A percentile compares a stretch with the other conserved stretches of the same genome.
Evolutionary conservation across 2,329 filamentous ascomycete species (phyloP).

Genomic region (Phyllosticta citribraziliensis): DNA sequence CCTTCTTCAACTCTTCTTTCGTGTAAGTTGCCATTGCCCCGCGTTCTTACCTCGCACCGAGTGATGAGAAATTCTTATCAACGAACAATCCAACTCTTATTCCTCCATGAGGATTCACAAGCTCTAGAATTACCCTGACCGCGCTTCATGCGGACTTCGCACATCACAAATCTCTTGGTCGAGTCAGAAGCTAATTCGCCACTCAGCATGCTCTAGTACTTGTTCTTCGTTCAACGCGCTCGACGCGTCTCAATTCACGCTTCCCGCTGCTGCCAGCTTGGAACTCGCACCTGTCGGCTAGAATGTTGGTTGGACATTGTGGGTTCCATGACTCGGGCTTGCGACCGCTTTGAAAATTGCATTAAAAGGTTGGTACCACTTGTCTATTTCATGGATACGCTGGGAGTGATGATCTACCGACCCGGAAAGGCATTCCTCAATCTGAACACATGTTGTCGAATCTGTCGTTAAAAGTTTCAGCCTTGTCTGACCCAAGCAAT

Average conservation of each 20-base stretch:
- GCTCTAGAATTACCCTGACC: constrained; percentile 51
- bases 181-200: neutral
- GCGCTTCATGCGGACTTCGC: constrained; percentile 14
- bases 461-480: constrained; percentile 55
- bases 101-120: constrained; percentile 40
- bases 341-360: neutral
- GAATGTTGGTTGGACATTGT: neutral
- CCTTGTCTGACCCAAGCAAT: constrained; percentile 50
- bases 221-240: neutral
- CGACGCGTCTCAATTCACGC: neutral
- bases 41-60: neutral
- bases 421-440: constrained; percentile 61
- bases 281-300: neutral
- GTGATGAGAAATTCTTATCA: constrained; percentile 10
- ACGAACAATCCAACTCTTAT: constrained; percentile 42
- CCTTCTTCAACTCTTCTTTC: neutral
- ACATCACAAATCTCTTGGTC: constrained; percentile 2
- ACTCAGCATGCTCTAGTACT: neutral
- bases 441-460: constrained; percentile 56
- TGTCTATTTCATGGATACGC: constrained; percentile 10
- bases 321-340: neutral
- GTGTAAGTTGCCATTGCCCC: neutral
- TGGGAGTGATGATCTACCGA: constrained; percentile 52
- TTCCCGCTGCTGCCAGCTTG: neutral
- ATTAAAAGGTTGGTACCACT: constrained; percentile 35